A percentile compares a stretch with the other conserved stretches of the same genome.
Conservation (phyloP, 2,329 filamentous ascomycete genomes). For the Harringtonia aguacate region DNA sequence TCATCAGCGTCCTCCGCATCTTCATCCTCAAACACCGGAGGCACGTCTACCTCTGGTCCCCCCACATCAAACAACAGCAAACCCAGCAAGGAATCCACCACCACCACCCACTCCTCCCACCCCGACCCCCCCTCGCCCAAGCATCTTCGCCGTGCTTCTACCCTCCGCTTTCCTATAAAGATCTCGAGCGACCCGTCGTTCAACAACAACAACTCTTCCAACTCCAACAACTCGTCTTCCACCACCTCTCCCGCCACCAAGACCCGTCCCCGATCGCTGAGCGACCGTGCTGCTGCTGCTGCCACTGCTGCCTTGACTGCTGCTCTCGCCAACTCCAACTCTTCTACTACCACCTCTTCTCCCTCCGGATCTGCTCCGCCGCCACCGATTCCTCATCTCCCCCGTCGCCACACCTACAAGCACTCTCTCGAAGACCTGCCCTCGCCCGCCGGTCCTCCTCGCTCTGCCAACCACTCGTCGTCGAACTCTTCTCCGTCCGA, state of each 20-base stretch:
- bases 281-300: slow-evolving; percentile 6
- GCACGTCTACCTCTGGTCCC: slow-evolving; percentile 1
- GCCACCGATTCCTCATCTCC: neutral
- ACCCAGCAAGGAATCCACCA: neutral
- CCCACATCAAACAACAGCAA: neutral
- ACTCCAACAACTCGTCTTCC: neutral
- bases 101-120: neutral
- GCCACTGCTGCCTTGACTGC: slow-evolving; percentile 1
- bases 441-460: slow-evolving; percentile 2
- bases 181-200: slow-evolving; percentile 8
- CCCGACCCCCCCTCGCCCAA: slow-evolving; percentile 2
- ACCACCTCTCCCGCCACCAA: neutral
- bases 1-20: slow-evolving; percentile 11
- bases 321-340: neutral
- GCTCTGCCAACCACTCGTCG: neutral
- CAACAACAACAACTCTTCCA: neutral
- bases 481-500: slow-evolving; percentile 2
- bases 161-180: slow-evolving; percentile 12
- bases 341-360: neutral
- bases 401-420: slow-evolving; percentile 8
- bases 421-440: slow-evolving; percentile 9
- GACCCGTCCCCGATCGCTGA: slow-evolving; percentile 10
- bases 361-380: neutral
- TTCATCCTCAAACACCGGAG: slow-evolving; percentile 4
- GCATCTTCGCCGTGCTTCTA: slow-evolving; percentile 10